Conservation (phyloP, 352 stramenopile genomes). For the Phytophthora crassamura region DNA sequence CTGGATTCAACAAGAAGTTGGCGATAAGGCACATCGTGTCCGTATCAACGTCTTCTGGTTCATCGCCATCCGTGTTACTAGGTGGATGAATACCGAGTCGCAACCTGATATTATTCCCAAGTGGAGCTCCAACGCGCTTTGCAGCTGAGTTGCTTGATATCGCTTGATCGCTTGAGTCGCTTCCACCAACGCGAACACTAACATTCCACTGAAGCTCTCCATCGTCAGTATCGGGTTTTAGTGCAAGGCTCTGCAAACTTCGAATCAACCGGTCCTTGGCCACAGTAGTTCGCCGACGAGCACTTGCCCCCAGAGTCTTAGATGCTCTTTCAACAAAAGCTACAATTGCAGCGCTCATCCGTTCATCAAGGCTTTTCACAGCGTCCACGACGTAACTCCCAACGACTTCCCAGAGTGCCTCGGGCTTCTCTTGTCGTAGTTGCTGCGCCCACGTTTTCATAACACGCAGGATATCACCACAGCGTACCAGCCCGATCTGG, state of each 20-base stretch:
- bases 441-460: constrained; percentile 50
- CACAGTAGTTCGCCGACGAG: constrained; percentile 13
- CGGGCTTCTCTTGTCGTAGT: constrained; percentile 30
- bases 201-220: constrained; percentile 48
- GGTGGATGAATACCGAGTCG: constrained; percentile 44
- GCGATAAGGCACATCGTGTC: constrained; percentile 36
- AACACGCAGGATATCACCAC: constrained; percentile 57
- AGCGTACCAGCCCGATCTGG: constrained; percentile 53
- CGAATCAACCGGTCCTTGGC: constrained; percentile 13
- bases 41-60: constrained; percentile 11
- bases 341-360: constrained; percentile 23
- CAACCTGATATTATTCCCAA: constrained; percentile 45
- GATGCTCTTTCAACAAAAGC: constrained; percentile 15
- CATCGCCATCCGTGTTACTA: constrained; percentile 8
- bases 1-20: constrained; percentile 44
- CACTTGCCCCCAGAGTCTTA: constrained; percentile 3
- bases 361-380: constrained; percentile 26
- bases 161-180: not conserved
- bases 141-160: constrained; percentile 1
- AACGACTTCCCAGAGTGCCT: constrained; percentile 47
- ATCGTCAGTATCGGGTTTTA: constrained; percentile 32
- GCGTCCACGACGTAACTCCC: constrained; percentile 20
- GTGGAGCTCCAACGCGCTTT: constrained; percentile 7
- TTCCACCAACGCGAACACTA: constrained; percentile 34
- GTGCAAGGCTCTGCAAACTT: constrained; percentile 10